phyloP scores from a whole-genome alignment of 768 basidiomycete species.

The Boletus sp. region DNA sequence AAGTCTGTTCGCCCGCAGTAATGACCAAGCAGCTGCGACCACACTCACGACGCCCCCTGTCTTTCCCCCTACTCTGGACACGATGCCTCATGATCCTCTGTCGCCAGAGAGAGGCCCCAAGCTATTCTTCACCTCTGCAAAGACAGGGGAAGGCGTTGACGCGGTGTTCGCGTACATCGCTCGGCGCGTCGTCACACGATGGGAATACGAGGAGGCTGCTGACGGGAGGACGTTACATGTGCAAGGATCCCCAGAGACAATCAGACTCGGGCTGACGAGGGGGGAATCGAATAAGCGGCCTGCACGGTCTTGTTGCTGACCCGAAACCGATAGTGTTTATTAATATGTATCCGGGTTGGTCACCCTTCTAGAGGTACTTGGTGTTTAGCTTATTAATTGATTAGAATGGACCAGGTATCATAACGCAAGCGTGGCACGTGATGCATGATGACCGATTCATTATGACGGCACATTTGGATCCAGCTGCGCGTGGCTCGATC shows the following conservation, averaged over 20 bases:
- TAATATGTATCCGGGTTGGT: conserved; percentile 13
- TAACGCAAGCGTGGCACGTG: background rate
- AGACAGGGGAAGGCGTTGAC: conserved; percentile 67
- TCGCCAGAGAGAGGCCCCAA: conserved; percentile 52
- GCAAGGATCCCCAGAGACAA: conserved; percentile 37
- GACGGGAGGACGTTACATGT: conserved; percentile 44
- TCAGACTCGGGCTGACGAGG: conserved; percentile 32
- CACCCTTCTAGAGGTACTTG: background rate
- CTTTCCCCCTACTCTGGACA: conserved; percentile 8
- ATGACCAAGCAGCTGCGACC: conserved; percentile 15
- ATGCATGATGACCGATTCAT: background rate
- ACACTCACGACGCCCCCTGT: conserved; percentile 19
- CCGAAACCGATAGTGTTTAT: conserved; percentile 14
- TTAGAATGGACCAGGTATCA: background rate
- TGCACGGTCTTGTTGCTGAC: conserved; percentile 21
- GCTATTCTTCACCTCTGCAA: conserved; percentile 75
- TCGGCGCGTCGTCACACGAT: conserved; percentile 52
- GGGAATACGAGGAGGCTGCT: conserved; percentile 64
- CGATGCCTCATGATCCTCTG: conserved; percentile 10
- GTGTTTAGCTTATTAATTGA: background rate
- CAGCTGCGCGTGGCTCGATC: background rate
- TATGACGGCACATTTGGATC: background rate
- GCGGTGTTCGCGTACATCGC: conserved; percentile 80
- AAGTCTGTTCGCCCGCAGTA: conserved; percentile 44
- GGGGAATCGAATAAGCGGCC: conserved; percentile 6